Evolutionary conservation across 768 basidiomycete species (phyloP), one percentile per base, ranked within the genome.

Genomic region (Mycena vulgaris): DNA sequence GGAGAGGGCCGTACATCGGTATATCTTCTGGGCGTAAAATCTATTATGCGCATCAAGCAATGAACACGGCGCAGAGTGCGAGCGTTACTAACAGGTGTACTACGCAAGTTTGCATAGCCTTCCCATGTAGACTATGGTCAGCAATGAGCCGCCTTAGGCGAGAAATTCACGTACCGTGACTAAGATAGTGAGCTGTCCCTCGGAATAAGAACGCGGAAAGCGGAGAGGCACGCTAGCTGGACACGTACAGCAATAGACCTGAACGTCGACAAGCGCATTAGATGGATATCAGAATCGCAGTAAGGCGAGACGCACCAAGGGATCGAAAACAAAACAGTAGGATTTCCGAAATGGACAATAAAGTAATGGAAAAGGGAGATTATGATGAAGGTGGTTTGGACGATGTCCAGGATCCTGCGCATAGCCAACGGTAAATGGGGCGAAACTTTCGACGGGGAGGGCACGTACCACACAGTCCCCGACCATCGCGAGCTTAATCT

Each of bases 81-180:
- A 0, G 8, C 2, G 42, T 10, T 21, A 59, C 71, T 8, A 42
- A 78, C 77, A 77, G 72, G 27, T 79, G 78, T 3, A 69, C 77
- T 63, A 77, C 59, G 63, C 76, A 76, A 1, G 78, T 79, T 68
- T 77, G 76, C 31, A 77, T 72, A 13, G 77, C 78, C 78, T 78
- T 52, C 23, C 23, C 17, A 47, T 31, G 1, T 14, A 17, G n/a
- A 37, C 14, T 6, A 27, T 28, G 16, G 6, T 51, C 14, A 65
- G 42, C 21, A 27, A 31, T 16, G 27, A n/a, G 17, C 27, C 7
- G n/a, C 17, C 11, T 48, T 27, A 19, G 16, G 31, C 10, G 33
- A 33, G 16, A 16, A n/a, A 28, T 13, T 37, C 13, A 61, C 70
- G 5, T 40, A 73, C 71, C 14, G 71, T 72, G 7, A 68, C 10